Evolutionary conservation across 257 asterid species (phyloP), one percentile per base, ranked within the genome.

Genomic region (Penstemon newberryi): DNA sequence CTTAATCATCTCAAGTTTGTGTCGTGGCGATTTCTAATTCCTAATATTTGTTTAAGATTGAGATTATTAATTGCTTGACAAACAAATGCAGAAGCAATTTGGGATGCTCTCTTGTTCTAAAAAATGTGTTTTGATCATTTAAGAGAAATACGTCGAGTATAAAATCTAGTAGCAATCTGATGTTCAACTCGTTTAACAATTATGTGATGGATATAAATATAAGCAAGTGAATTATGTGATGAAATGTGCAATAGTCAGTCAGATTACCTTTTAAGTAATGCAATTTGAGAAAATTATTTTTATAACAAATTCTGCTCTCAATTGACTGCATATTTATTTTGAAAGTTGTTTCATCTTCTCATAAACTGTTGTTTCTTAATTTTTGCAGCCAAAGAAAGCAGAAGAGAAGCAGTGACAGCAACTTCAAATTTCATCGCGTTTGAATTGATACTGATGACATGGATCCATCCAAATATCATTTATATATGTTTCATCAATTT

Each of bases 361-460:
- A 52, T 71, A 19, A 42, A 36, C 47, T 9, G 6, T 69, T 54
- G 25, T 7, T 47, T 55, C 5, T 57, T 55, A 49, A 11, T 40
- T 65, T 40, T 72, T 67, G 77, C 91, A 89, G 96, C 96, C 94
- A 49, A 89, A 44, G 77, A 86, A 83, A 78, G 96, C 96, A 67
- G 83, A 75, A 73, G 83, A 87, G 57, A 83, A 83, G 77, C 81
- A 78, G 73, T 86, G 81, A 81, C 46, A 5, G 52, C 53, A 61
- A 15, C 13, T 33, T 57, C 70, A 37, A 43, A 15, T 7, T 33
- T 57, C 70, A 37, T 42, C 71, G 6, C 42, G 47, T 52, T 55
- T 56, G 67, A 63, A 11, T 38, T 42, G 4, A 12, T 37, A 47
- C 41, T 52, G 36, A 58, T 15, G 73, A 38, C 33, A 25, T 25